phyloP scores from a whole-genome alignment of 345 rosid genomes.

The Cardamine resedifolia region DNA sequence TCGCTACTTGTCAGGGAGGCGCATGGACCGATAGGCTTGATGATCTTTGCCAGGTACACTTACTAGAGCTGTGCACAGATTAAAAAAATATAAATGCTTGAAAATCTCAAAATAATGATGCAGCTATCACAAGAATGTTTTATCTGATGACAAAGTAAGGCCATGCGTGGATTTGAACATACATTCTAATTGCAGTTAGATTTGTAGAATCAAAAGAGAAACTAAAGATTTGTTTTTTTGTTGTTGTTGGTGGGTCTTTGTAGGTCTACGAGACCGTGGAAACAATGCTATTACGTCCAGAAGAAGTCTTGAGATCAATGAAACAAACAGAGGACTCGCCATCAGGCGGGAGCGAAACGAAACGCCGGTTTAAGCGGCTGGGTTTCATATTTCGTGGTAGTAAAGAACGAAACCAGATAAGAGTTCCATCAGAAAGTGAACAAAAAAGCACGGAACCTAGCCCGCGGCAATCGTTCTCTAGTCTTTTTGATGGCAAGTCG shows the following conservation, averaged over 20 bases:
- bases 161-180: background rate
- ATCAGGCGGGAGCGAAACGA: slow-evolving; percentile 45
- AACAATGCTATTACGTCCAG: slow-evolving; percentile 65
- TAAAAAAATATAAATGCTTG: background rate
- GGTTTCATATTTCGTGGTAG: slow-evolving; percentile 65
- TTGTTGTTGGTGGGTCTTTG: background rate
- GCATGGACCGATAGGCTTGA: slow-evolving; percentile 65
- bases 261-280: slow-evolving; percentile 93
- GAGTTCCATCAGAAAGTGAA: slow-evolving; percentile 41
- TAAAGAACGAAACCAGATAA: slow-evolving; percentile 56
- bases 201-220: slow-evolving; percentile 2
- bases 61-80: slow-evolving; percentile 5
- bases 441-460: slow-evolving; percentile 47
- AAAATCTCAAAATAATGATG: slow-evolving; percentile 1
- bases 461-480: slow-evolving; percentile 64
- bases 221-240: background rate
- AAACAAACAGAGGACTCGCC: slow-evolving; percentile 49
- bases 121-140: slow-evolving; percentile 1
- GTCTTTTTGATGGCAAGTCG: slow-evolving; percentile 80
- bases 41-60: slow-evolving; percentile 78
- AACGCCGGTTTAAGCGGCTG: slow-evolving; percentile 63
- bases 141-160: background rate
- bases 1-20: slow-evolving; percentile 63
- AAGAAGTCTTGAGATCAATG: slow-evolving; percentile 60
- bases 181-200: background rate